phyloP scores from a whole-genome alignment of 495 filamentous ascomycete species.

The Aspergillus nidulans region DNA sequence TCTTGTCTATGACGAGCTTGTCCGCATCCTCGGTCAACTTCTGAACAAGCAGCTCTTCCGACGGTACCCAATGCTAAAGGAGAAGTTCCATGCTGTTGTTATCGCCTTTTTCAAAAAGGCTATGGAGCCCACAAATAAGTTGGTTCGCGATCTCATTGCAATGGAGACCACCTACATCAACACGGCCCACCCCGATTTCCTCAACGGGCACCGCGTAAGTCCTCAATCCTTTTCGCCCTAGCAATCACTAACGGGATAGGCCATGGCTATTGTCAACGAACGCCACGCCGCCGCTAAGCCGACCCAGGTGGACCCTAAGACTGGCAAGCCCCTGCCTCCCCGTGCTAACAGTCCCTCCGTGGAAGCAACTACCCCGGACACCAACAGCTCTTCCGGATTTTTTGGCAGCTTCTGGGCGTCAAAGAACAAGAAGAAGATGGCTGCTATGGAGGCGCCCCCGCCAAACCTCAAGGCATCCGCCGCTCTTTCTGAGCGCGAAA shows the following conservation, averaged over 20 bases:
- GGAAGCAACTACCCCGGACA: conserved; percentile 48
- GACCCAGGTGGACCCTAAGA: conserved; percentile 98
- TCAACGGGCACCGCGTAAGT: conserved; percentile 84
- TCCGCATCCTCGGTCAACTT: conserved; percentile 88
- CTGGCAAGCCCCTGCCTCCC: conserved; percentile 84
- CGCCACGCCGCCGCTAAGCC: conserved; percentile 74
- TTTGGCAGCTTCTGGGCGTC: conserved; percentile 96
- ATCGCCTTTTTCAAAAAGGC: conserved; percentile 95
- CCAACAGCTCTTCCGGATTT: conserved; percentile 64
- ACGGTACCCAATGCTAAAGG: conserved; percentile 87
- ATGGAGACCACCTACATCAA: conserved; percentile 99
- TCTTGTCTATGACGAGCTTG: conserved; percentile 95
- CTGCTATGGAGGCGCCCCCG: conserved; percentile 95
- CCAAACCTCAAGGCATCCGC: conserved; percentile 91
- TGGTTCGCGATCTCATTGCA: conserved; percentile 84
- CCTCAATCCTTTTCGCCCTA: background rate
- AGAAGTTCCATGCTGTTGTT: conserved; percentile 94
- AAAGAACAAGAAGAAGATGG: conserved; percentile 99
- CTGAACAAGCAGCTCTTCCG: conserved; percentile 86
- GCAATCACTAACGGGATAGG: conserved; percentile 41
- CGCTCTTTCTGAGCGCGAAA: conserved; percentile 84
- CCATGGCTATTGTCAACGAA: conserved; percentile 97
- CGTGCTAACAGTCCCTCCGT: conserved; percentile 65
- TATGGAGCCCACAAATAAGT: conserved; percentile 96
- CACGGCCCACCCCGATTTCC: conserved; percentile 96